phyloP scores from a whole-genome alignment of 768 basidiomycete species.

The Austroboletus eburneus region DNA sequence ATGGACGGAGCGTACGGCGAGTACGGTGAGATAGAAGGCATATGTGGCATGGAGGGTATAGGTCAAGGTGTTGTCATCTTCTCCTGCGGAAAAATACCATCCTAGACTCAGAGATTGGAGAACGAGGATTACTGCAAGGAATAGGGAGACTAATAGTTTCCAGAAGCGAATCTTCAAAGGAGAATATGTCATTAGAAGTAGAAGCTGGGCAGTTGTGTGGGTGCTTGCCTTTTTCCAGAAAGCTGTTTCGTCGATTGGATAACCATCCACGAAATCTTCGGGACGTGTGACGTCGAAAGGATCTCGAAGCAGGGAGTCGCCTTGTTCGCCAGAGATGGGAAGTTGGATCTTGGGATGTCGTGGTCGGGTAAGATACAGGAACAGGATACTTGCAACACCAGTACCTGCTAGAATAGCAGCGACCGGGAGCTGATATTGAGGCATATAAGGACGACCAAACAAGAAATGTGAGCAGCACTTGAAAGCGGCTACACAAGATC shows the following conservation, averaged over 20 bases:
- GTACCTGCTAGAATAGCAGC: constrained; percentile 44
- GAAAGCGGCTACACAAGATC: too few species aligned
- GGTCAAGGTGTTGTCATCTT: constrained; percentile 32
- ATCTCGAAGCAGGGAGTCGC: constrained; percentile 36
- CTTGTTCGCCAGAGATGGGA: constrained; percentile 28
- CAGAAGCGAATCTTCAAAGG: constrained; percentile 49
- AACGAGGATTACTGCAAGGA: constrained; percentile 44
- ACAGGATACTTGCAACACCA: constrained; percentile 41
- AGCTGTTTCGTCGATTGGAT: constrained; percentile 52
- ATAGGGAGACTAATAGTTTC: constrained; percentile 48
- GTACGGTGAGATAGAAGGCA: constrained; percentile 53
- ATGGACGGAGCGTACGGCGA: constrained; percentile 49
- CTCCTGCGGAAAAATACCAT: constrained; percentile 34
- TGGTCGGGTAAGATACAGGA: constrained; percentile 39
- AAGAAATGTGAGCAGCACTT: too few species aligned
- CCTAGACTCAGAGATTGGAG: constrained; percentile 55
- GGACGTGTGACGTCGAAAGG: constrained; percentile 74
- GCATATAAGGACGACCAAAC: too few species aligned
- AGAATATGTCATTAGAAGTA: constrained; percentile 1
- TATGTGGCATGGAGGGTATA: constrained; percentile 47
- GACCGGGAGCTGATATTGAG: constrained; percentile 54
- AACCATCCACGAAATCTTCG: constrained; percentile 65
- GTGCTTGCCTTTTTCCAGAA: constrained; percentile 56
- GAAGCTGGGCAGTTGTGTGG: not conserved
- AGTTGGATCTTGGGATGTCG: constrained; percentile 52